Evolutionary conservation across 2,329 filamentous ascomycete genomes (phyloP).

Genomic region (Coniella lustricola): DNA sequence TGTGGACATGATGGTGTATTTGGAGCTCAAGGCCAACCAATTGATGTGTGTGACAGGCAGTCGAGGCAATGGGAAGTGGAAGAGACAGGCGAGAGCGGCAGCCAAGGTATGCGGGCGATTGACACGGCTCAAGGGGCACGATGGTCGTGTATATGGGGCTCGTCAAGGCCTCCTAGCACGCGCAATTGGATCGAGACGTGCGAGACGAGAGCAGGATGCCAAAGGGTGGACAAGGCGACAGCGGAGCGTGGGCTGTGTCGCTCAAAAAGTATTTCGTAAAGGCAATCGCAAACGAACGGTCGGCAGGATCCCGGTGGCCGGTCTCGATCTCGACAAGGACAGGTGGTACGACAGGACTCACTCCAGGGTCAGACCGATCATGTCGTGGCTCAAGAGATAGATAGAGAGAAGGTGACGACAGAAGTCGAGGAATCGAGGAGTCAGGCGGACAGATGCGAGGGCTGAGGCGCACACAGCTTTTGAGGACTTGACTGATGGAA

Average conservation of each 20-base stretch:
- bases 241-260: not conserved
- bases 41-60: not conserved
- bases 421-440: conserved; percentile 1
- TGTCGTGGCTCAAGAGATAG: not conserved
- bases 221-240: not conserved
- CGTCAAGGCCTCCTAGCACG: conserved; percentile 1
- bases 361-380: not conserved
- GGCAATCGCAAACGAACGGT: not conserved
- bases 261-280: not conserved
- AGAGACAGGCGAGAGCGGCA: not conserved
- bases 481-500: not conserved
- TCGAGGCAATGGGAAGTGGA: not conserved
- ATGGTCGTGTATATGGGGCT: conserved; percentile 1
- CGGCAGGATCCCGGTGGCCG: not conserved
- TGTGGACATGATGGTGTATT: conserved; percentile 12
- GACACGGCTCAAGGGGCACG: not conserved
- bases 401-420: not conserved
- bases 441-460: not conserved
- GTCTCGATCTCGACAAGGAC: not conserved
- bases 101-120: conserved; percentile 3
- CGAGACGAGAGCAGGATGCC: not conserved
- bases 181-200: not conserved
- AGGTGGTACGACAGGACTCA: not conserved
- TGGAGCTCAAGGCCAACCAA: not conserved
- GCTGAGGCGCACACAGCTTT: not conserved